Base-by-base conservation (phyloP, 768 basidiomycete species). In the Podaxis sp. region DNA sequence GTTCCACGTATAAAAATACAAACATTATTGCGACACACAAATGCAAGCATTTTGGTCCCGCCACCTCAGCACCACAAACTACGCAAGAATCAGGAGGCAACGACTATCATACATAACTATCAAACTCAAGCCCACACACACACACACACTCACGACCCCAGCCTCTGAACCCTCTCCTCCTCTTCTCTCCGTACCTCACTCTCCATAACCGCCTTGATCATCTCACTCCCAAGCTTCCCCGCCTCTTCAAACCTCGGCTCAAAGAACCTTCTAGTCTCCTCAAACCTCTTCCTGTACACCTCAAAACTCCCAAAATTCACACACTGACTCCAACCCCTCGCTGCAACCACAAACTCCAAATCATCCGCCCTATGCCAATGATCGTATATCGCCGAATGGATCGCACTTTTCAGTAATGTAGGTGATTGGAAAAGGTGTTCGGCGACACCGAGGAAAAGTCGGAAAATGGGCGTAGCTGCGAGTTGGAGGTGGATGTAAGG, bases 391-490 rank as follows among this genome's bases (percentile, higher is more conserved):
- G 89, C 91, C 0, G 93, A 89, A 46, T 86, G 75, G 48, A 98
- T 80, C 0, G 95, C 90, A 1, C 79, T 74, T 57, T 86, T 79
- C 16, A 97, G 76, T 2, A 90, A 78, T 0, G 74, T 67, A 1
- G 79, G 77, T 0, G 86, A 87, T 47, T 90, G 81, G 77, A 98
- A 99, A 10, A 99, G 83, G 72, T 95, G 91, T 72, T 98, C 97
- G 10, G 96, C 93, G 11, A 98, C 94, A 32, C 96, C 96, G 54
- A 99, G 89, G 88, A 96, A 98, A 63, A 99, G 81, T 55, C 95
- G 85, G 76, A 99, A 99, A 37, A 98, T 83, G 0, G 97, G 97
- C 1, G 95, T 99, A 6, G 95, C 96, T 0, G 96, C 96, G 48
- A 98, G 85, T 6, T 89, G 83, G 63, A 98, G 86, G 75, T 98